Percentiles rank a stretch among this genome's conserved stretches.
Conservation (phyloP, 176 grass and related monocot species). For the Oryza coarctata region DNA sequence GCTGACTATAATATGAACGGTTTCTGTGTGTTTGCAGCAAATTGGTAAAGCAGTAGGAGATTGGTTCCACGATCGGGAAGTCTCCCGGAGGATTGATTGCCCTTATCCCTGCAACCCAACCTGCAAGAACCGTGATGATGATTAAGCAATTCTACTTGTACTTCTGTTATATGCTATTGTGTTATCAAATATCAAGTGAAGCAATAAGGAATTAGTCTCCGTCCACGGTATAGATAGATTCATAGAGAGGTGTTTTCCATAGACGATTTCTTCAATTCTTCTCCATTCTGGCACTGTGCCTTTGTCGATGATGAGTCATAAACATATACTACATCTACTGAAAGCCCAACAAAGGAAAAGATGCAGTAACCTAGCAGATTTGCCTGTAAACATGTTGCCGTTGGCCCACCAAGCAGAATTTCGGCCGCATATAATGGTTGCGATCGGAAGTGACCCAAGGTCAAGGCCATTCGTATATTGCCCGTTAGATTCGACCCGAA, state of each 20-base stretch:
- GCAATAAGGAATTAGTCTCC: neutral
- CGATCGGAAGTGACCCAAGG: no score
- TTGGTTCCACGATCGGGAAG: slow-evolving; percentile 58
- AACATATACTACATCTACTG: no score
- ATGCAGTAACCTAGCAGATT: neutral
- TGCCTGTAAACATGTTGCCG: no score
- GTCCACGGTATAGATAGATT: slow-evolving; percentile 4
- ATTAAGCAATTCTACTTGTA: slow-evolving; percentile 21
- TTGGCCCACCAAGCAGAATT: no score
- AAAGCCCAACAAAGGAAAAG: neutral
- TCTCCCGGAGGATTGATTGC: slow-evolving; percentile 58
- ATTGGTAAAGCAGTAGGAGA: slow-evolving; percentile 81
- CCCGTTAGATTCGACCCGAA: neutral
- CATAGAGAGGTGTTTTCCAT: neutral
- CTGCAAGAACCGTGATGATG: slow-evolving; percentile 67
- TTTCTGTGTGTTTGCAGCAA: slow-evolving; percentile 46
- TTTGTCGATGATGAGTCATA: neutral
- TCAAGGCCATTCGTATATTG: neutral
- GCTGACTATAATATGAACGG: neutral
- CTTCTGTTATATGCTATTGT: neutral
- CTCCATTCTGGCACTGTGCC: neutral
- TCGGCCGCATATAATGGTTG: no score
- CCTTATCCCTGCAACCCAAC: slow-evolving; percentile 81
- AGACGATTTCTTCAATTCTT: neutral
- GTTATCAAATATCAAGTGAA: neutral